Evolutionary conservation across 169 alveolate species (phyloP).

Genomic region (Cryptosporidium ubiquitum): DNA sequence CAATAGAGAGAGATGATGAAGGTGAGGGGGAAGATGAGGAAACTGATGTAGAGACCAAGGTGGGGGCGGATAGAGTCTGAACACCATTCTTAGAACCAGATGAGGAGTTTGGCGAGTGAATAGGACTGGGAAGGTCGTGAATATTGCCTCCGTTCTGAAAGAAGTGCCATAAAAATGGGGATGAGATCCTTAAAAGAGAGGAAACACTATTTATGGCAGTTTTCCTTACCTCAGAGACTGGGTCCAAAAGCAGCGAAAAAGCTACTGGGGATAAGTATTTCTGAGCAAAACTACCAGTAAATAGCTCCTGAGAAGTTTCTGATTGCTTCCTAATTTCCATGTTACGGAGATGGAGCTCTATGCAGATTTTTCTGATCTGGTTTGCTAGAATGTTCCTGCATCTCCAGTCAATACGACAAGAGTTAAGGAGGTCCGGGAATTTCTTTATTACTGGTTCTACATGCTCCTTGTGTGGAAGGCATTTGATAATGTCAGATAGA

Average conservation of each 20-base stretch:
- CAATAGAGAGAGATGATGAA: background rate
- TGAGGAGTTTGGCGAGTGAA: slow-evolving; percentile 3
- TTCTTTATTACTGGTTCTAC: slow-evolving; percentile 20
- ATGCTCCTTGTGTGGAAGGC: slow-evolving; percentile 37
- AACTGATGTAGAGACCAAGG: background rate
- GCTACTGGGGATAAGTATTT: slow-evolving; percentile 71
- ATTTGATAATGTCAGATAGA: slow-evolving; percentile 52
- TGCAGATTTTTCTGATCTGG: slow-evolving; percentile 61
- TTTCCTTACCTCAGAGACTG: slow-evolving; percentile 55
- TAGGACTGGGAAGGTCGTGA: slow-evolving; percentile 46
- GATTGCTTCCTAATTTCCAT: slow-evolving; percentile 12
- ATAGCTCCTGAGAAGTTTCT: background rate
- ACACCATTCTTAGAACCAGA: background rate
- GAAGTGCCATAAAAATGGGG: slow-evolving; percentile 68
- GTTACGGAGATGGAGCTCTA: slow-evolving; percentile 28
- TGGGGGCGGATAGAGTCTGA: background rate
- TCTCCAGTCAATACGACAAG: slow-evolving; percentile 68
- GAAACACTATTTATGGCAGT: slow-evolving; percentile 58
- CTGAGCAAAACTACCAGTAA: slow-evolving; percentile 46
- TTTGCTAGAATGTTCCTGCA: slow-evolving; percentile 54
- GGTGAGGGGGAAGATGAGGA: slow-evolving; percentile 6
- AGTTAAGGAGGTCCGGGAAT: slow-evolving; percentile 27
- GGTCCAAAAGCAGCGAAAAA: slow-evolving; percentile 43
- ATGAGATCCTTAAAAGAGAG: slow-evolving; percentile 57
- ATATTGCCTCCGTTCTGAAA: slow-evolving; percentile 68